Conservation (phyloP, 83 land plant genomes). For the Larix sibirica region DNA sequence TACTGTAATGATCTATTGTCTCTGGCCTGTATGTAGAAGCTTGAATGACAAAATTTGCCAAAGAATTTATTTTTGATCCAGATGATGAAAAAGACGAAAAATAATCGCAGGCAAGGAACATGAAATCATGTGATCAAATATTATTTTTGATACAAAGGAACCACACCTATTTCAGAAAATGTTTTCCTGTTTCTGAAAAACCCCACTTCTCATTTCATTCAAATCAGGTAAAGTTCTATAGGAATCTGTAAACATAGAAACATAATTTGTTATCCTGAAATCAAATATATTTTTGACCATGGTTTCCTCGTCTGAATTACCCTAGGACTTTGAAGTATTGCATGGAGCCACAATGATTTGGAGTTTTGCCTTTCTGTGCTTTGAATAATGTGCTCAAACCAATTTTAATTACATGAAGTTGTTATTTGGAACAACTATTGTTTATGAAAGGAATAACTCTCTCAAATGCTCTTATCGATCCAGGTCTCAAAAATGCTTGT, state of each 20-base stretch:
- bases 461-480: not conserved
- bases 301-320: not conserved
- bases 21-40: too few species aligned
- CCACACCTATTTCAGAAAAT: not conserved
- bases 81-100: too few species aligned
- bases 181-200: not conserved
- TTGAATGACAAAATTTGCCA: too few species aligned
- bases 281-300: not conserved
- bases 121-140: too few species aligned
- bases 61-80: too few species aligned
- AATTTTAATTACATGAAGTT: not conserved
- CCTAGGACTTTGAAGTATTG: not conserved
- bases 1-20: too few species aligned
- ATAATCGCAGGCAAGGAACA: too few species aligned
- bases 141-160: not conserved
- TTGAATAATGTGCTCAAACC: not conserved
- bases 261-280: too few species aligned
- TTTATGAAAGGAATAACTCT: not conserved
- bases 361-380: not conserved
- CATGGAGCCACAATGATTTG: not conserved
- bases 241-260: too few species aligned
- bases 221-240: too few species aligned
- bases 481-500: conserved; percentile 68
- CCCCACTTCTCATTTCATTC: not conserved
- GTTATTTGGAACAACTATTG: not conserved